A percentile compares a stretch with the other conserved stretches of the same genome.
Conservation (phyloP, 257 asterid species). For the Ligustrum vulgare region DNA sequence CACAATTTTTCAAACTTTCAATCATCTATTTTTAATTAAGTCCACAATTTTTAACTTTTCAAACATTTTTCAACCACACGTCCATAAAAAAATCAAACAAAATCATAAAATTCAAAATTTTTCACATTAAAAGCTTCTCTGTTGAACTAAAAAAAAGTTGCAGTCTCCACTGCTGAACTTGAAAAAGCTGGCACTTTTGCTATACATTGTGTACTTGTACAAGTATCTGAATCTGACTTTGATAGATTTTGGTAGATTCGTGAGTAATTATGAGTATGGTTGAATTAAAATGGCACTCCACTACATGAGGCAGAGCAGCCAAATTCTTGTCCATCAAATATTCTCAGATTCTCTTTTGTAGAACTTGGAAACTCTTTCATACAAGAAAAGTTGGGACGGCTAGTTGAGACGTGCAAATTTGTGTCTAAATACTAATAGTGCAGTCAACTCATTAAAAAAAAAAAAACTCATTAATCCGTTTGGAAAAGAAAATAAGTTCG, state of each 20-base stretch:
- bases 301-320: too few species aligned
- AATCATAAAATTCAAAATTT: too few species aligned
- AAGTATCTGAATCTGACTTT: not conserved
- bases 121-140: too few species aligned
- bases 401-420: not conserved
- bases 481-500: too few species aligned
- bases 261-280: conserved; percentile 15
- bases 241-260: conserved; percentile 7
- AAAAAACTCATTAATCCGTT: too few species aligned
- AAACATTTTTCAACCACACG: too few species aligned
- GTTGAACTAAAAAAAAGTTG: conserved; percentile 1
- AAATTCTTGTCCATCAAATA: conserved; percentile 28
- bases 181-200: not conserved
- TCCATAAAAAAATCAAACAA: too few species aligned
- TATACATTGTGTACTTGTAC: not conserved
- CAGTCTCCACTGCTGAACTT: not conserved
- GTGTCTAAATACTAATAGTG: too few species aligned
- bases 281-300: conserved; percentile 12
- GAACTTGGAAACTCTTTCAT: not conserved
- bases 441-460: too few species aligned
- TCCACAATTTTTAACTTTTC: too few species aligned
- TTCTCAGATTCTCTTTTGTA: conserved; percentile 17
- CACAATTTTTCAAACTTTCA: too few species aligned
- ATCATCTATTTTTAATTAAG: too few species aligned
- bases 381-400: not conserved